Base-by-base conservation (phyloP, 2,329 filamentous ascomycete species). In the Talaromyces albobiverticillius region DNA sequence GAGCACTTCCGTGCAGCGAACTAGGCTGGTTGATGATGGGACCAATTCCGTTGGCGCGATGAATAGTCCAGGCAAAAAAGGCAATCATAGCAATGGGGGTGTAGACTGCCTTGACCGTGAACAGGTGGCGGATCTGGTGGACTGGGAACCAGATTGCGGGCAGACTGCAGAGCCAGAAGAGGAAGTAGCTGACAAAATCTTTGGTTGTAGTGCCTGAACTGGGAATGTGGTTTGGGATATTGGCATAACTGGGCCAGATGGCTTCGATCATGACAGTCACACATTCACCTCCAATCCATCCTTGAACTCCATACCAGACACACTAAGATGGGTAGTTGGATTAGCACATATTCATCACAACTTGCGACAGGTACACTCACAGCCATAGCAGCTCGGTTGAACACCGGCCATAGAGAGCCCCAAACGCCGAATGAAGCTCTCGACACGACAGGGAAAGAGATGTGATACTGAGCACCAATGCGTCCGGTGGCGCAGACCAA, bases 101-200 rank as follows among this genome's bases (percentile, higher is more conserved):
- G 56, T 95, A 83, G 66, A 85, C 88, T 0, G 92, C 85, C 75
- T 96, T 96, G 66, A 90, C 88, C 0, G 91, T 96, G 74, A 96
- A 96, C 3, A 96, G 77, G 68, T 96, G 91, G 43, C 91, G 85
- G 64, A 95, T 86, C 73, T 93, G 84, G 71, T 95, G 89, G 1
- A 95, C 90, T 0, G 90, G 90, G 61, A 94, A 92, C 86, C 88
- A 95, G 57, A 95, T 86, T 18, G 90, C 90, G 0, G 91, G 90
- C 1, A 95, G 77, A 1, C 88, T 92, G 59, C 81, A 76, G 2
- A 90, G 67, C 89, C 90, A 95, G 71, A 95, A 96, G 54, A 96
- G 75, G 76, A 95, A 87, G 74, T 95, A 96, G 11, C 87, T 89
- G 42, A 86, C 81, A 63, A 89, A 95, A 60, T 87, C 82, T 38